A percentile compares a stretch with the other conserved stretches of the same genome.
These are phyloP conservation scores for Dactylellina parvicollis DNA, from an alignment of 2,329 filamentous ascomycete species.

Conservation along the genomic window DNA sequence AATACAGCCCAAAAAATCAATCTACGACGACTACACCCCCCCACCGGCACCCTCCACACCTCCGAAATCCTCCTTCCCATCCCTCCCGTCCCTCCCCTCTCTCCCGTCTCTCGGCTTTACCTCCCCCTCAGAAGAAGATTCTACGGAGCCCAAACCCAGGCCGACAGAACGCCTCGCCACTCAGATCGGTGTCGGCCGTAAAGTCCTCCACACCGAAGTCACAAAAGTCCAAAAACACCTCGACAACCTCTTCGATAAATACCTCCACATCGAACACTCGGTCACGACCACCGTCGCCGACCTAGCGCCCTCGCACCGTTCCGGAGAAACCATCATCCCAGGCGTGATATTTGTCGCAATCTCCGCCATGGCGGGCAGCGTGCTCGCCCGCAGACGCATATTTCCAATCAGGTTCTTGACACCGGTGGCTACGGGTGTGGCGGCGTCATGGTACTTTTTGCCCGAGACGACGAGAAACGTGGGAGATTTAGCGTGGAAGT, in stretches of 20 bases:
- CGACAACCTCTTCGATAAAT: slow-evolving; percentile 81
- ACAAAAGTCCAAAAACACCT: slow-evolving; percentile 80
- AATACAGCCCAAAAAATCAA: slow-evolving; percentile 72
- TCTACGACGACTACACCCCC: slow-evolving; percentile 73
- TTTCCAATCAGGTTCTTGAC: slow-evolving; percentile 80
- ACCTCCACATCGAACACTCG: slow-evolving; percentile 84
- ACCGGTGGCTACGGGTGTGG: slow-evolving; percentile 81
- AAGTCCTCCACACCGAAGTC: slow-evolving; percentile 81
- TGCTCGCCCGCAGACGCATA: slow-evolving; percentile 86
- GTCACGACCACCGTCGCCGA: slow-evolving; percentile 90
- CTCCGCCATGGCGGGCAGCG: slow-evolving; percentile 92
- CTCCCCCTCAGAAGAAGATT: slow-evolving; percentile 55
- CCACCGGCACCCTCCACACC: slow-evolving; percentile 54
- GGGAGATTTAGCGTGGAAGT: slow-evolving; percentile 85
- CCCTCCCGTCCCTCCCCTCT: slow-evolving; percentile 19
- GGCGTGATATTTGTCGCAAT: slow-evolving; percentile 92
- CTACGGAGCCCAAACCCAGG: slow-evolving; percentile 68
- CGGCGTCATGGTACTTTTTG: slow-evolving; percentile 83
- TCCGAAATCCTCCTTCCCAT: slow-evolving; percentile 38
- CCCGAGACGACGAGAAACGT: slow-evolving; percentile 92
- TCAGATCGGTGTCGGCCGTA: slow-evolving; percentile 80
- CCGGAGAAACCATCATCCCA: slow-evolving; percentile 87
- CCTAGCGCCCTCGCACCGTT: slow-evolving; percentile 84
- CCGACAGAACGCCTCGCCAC: slow-evolving; percentile 88
- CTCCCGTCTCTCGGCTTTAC: slow-evolving; percentile 15